Evolutionary conservation across 2,329 filamentous ascomycete genomes (phyloP), one percentile per base, ranked within the genome.

Genomic region (Uncinocarpus reesii): DNA sequence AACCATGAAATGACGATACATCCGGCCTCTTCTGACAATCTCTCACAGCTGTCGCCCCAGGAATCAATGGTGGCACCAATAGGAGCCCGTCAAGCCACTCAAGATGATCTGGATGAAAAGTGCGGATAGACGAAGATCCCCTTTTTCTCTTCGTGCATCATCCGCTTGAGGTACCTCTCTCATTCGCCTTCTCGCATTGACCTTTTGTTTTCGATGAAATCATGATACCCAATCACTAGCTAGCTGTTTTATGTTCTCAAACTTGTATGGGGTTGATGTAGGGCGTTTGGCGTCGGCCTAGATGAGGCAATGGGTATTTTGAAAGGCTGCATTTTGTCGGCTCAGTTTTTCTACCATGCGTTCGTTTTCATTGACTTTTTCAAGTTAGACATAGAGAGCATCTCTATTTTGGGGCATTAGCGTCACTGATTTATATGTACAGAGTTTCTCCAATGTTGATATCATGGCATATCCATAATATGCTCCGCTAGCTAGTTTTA

Each of bases 81-180:
- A 24, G 6, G 13, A 18, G 18, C 42, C 7, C 21, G 13, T 47
- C 23, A 40, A 16, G 7, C 26, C 5, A 16, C 15, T 15, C 18
- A n/a, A 8, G 35, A 47, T 41, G 37, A 41, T 11, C 8, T 26
- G 18, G 26, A 26, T 15, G 45, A 47, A 26, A 47, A 47, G 28
- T 32, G 4, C 8, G 23, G 10, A 34, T 41, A 31, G 18, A 16
- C 2, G 34, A 10, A 31, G 20, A 10, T 8, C 7, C 24, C 4
- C 16, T 28, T 7, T 45, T 24, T 45, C 18, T 4, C 18, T 45
- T 35, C 11, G 24, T 45, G 32, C 31, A 15, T 44, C 20, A 8
- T 3, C 7, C 21, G 7, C 26, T 40, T 40, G 8, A 7, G 4
- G 15, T 42, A 5, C 7, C 32, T 31, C 21, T 20, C 26, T 3